Evolutionary conservation across 2,329 filamentous ascomycete genomes (phyloP).

Genomic region (Pseudomassariella vexata): DNA sequence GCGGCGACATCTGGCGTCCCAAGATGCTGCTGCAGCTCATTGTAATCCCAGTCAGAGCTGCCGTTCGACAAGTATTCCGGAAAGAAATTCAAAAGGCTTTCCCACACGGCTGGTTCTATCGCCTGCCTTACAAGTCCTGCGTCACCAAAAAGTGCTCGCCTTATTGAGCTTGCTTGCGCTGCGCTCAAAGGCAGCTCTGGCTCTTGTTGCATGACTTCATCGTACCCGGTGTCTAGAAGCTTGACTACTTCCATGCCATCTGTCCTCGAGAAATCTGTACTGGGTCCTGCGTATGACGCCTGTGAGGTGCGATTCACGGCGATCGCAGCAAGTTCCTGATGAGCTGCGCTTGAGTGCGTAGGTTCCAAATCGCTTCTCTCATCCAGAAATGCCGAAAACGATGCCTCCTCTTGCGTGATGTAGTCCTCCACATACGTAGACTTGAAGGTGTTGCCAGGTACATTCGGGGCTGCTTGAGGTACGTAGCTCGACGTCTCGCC

Average conservation of each 20-base stretch:
- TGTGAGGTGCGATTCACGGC: too few relatives aligned
- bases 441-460: conserved; percentile 17
- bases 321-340: too few relatives aligned
- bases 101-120: conserved; percentile 35
- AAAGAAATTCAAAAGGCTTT: conserved; percentile 44
- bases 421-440: conserved; percentile 20
- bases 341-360: conserved; percentile 9
- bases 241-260: conserved; percentile 22
- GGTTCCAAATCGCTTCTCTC: conserved; percentile 14
- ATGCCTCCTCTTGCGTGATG: conserved; percentile 23
- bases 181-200: conserved; percentile 9
- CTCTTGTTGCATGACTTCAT: conserved; percentile 14
- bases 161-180: conserved; percentile 14
- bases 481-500: neutral
- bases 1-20: conserved; percentile 32
- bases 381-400: conserved; percentile 31
- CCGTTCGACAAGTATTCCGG: conserved; percentile 32
- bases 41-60: conserved; percentile 8
- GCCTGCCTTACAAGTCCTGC: too few relatives aligned
- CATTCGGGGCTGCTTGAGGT: neutral
- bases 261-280: conserved; percentile 5
- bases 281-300: too few relatives aligned
- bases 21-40: conserved; percentile 23
- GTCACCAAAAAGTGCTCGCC: conserved; percentile 18
- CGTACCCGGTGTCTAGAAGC: conserved; percentile 17